These are phyloP conservation scores for Bipolaris gigantea DNA, from an alignment of 2,329 filamentous ascomycete genomes.

Conservation along the genomic window DNA sequence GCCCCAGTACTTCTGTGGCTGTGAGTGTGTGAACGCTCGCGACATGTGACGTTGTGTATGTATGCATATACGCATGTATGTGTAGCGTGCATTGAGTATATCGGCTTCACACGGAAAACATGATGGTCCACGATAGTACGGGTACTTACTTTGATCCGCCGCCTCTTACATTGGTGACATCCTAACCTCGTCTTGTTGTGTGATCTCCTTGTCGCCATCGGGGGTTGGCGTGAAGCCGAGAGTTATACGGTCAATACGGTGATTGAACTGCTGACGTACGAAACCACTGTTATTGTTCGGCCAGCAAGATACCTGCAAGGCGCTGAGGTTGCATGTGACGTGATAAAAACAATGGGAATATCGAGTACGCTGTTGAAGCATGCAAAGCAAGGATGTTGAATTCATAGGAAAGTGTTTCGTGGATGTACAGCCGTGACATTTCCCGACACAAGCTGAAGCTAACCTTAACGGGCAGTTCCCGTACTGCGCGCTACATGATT, in stretches of 20 bases:
- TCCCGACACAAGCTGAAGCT: slow-evolving; percentile 12
- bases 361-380: slow-evolving; percentile 13
- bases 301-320: not conserved
- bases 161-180: slow-evolving; percentile 40
- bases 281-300: not conserved
- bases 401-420: slow-evolving; percentile 7
- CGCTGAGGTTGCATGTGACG: slow-evolving; percentile 3
- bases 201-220: slow-evolving; percentile 36
- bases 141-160: slow-evolving; percentile 39
- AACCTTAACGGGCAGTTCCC: slow-evolving; percentile 14
- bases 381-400: slow-evolving; percentile 1
- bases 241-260: slow-evolving; percentile 10
- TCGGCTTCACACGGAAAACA: not conserved
- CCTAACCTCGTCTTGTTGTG: slow-evolving; percentile 44
- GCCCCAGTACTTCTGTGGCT: not conserved
- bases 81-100: not conserved
- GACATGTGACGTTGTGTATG: not conserved
- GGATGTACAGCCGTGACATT: slow-evolving; percentile 14
- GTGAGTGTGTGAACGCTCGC: not conserved
- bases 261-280: not conserved
- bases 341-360: not conserved
- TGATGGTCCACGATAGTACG: not conserved
- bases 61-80: not conserved
- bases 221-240: slow-evolving; percentile 1
- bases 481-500: slow-evolving; percentile 23